Evolutionary conservation across 2,329 filamentous ascomycete genomes (phyloP).

Genomic region (Pseudogymnoascus sp.): DNA sequence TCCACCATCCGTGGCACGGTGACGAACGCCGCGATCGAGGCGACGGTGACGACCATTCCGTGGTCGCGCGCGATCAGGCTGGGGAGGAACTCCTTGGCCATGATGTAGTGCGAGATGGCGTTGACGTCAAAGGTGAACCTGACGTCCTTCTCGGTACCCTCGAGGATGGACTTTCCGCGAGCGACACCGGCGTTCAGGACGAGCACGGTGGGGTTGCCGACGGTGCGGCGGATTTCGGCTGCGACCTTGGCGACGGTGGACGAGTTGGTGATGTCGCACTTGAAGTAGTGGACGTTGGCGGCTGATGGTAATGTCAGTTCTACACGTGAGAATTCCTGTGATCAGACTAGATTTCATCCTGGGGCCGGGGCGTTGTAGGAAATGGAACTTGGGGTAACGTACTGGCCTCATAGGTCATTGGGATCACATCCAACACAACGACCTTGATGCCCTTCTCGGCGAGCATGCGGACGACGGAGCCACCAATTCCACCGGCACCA

Average conservation of each 20-base stretch:
- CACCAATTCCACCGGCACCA: slow-evolving; percentile 67
- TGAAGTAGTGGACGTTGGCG: slow-evolving; percentile 57
- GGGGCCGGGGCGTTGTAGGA: too few species aligned
- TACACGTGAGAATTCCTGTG: background rate
- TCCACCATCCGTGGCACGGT: slow-evolving; percentile 58
- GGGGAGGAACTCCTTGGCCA: slow-evolving; percentile 61
- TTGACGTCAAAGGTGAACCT: slow-evolving; percentile 67
- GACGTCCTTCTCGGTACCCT: slow-evolving; percentile 49
- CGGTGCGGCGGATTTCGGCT: slow-evolving; percentile 42
- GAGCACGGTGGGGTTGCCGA: slow-evolving; percentile 61
- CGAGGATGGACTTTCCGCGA: slow-evolving; percentile 54
- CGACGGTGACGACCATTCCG: slow-evolving; percentile 66
- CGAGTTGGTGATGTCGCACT: slow-evolving; percentile 61
- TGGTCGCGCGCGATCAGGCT: slow-evolving; percentile 56
- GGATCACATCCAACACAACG: slow-evolving; percentile 63
- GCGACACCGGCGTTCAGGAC: slow-evolving; percentile 67
- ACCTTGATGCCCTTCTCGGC: slow-evolving; percentile 59
- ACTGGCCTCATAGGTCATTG: slow-evolving; percentile 47
- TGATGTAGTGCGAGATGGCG: slow-evolving; percentile 58
- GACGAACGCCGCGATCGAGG: slow-evolving; percentile 55
- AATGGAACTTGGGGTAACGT: slow-evolving; percentile 22
- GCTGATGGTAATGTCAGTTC: slow-evolving; percentile 26
- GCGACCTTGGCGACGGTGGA: slow-evolving; percentile 46
- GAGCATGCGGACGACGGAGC: slow-evolving; percentile 56
- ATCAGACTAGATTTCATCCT: slow-evolving; percentile 14